A percentile compares a stretch with the other conserved stretches of the same genome.
Evolutionary conservation across 768 basidiomycete species (phyloP).

Genomic region (Coprinellus aureogranulatus): DNA sequence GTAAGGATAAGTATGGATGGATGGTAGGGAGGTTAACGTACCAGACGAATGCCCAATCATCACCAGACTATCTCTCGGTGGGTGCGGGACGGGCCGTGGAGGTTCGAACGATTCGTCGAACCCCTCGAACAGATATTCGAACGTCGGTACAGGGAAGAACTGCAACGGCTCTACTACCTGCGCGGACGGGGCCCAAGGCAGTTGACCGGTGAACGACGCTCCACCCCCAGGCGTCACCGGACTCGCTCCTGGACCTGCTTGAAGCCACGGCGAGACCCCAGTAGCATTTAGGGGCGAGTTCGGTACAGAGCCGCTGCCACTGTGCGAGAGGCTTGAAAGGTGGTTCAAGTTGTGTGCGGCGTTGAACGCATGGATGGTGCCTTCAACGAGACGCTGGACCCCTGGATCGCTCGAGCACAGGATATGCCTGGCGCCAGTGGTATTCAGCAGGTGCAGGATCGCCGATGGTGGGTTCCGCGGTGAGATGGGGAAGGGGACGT

Average conservation of each 20-base stretch:
- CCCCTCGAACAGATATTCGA: slow-evolving; percentile 1
- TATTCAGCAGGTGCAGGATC: slow-evolving; percentile 41
- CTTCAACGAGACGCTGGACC: slow-evolving; percentile 11
- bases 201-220: no score
- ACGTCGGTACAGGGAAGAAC: slow-evolving; percentile 1
- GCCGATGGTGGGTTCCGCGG: slow-evolving; percentile 45
- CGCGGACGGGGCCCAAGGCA: no score
- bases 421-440: slow-evolving; percentile 20
- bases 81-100: background rate
- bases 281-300: slow-evolving; percentile 3
- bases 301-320: background rate
- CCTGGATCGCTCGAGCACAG: slow-evolving; percentile 19
- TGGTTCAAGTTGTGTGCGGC: background rate
- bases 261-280: background rate
- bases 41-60: slow-evolving; percentile 24
- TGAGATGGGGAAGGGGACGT: slow-evolving; percentile 33
- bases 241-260: no score
- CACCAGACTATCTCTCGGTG: background rate
- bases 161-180: background rate
- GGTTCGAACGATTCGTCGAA: background rate
- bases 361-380: background rate
- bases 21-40: no score
- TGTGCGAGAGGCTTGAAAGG: no score
- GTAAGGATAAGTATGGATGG: no score
- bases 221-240: no score